Evolutionary conservation across 768 basidiomycete genomes (phyloP).

Genomic region (Trametes gibbosa): DNA sequence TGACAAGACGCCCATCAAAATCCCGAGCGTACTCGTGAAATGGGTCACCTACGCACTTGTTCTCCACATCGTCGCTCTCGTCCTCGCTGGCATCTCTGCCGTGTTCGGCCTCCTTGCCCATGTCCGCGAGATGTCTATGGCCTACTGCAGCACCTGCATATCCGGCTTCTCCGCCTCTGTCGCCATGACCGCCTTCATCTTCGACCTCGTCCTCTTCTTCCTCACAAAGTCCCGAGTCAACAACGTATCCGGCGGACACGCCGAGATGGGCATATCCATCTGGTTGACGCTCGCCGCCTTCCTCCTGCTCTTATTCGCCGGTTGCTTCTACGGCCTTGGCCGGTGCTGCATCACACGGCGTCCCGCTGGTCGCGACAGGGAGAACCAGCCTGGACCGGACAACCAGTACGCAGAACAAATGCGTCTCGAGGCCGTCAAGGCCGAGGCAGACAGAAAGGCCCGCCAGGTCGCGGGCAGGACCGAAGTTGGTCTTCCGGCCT

Average conservation of each 20-base stretch:
- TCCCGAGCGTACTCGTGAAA: conserved; percentile 83
- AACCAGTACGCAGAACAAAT: conserved; percentile 57
- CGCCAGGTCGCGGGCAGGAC: conserved; percentile 43
- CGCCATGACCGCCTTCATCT: conserved; percentile 84
- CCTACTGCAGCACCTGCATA: conserved; percentile 76
- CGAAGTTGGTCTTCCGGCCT: conserved; percentile 73
- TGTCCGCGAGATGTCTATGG: conserved; percentile 82
- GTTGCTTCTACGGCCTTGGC: conserved; percentile 83
- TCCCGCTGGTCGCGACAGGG: conserved; percentile 37
- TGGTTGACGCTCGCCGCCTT: conserved; percentile 91
- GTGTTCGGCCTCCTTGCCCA: conserved; percentile 88
- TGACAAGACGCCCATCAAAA: conserved; percentile 59
- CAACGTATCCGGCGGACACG: conserved; percentile 63
- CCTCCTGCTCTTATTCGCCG: conserved; percentile 84
- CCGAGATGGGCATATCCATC: conserved; percentile 81
- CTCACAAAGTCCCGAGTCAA: conserved; percentile 85
- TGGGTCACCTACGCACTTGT: conserved; percentile 95
- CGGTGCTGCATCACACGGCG: conserved; percentile 77
- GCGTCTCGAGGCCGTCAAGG: conserved; percentile 82
- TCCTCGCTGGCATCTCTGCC: conserved; percentile 64
- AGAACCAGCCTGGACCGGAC: conserved; percentile 27
- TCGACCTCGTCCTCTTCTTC: conserved; percentile 91
- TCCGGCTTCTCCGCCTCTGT: conserved; percentile 79
- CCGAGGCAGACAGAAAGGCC: conserved; percentile 81
- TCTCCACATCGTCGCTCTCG: conserved; percentile 87